Percentiles rank a stretch among this genome's conserved stretches.
phyloP scores from a whole-genome alignment of 352 stramenopile species.

The Pythium phragmitis region DNA sequence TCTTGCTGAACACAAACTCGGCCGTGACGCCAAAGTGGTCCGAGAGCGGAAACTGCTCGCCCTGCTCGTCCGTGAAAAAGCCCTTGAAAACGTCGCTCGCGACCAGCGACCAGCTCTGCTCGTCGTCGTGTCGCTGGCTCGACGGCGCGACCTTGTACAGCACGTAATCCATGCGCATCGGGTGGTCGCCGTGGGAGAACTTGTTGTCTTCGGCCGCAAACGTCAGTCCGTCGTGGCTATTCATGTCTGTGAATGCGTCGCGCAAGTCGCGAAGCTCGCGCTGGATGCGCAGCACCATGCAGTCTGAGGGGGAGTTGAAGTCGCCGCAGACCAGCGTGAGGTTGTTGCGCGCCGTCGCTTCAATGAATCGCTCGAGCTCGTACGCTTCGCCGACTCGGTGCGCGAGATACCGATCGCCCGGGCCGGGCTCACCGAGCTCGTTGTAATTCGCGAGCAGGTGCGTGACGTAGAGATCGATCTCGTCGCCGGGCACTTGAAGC shows the following conservation, averaged over 20 bases:
- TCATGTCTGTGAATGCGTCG: slow-evolving; percentile 74
- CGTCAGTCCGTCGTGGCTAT: slow-evolving; percentile 59
- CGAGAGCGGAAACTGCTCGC: slow-evolving; percentile 65
- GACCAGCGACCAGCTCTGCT: slow-evolving; percentile 44
- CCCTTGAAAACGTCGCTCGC: slow-evolving; percentile 72
- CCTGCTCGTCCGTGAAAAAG: slow-evolving; percentile 65
- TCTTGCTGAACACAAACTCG: slow-evolving; percentile 54
- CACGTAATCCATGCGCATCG: slow-evolving; percentile 86
- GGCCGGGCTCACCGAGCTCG: slow-evolving; percentile 55
- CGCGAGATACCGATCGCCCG: slow-evolving; percentile 63
- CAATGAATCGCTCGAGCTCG: slow-evolving; percentile 73
- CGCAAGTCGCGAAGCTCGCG: slow-evolving; percentile 49
- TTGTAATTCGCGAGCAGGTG: slow-evolving; percentile 84
- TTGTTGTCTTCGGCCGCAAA: slow-evolving; percentile 82
- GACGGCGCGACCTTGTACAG: slow-evolving; percentile 53
- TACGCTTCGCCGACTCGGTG: slow-evolving; percentile 69
- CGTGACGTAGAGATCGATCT: slow-evolving; percentile 77
- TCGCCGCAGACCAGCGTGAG: slow-evolving; percentile 73
- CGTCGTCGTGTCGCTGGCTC: background rate
- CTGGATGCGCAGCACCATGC: slow-evolving; percentile 61
- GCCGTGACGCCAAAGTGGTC: slow-evolving; percentile 80
- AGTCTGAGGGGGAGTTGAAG: slow-evolving; percentile 81
- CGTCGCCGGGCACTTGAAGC: slow-evolving; percentile 52
- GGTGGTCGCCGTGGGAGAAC: slow-evolving; percentile 75
- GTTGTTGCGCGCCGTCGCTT: slow-evolving; percentile 48